These are phyloP conservation scores for Flueggea neowawraea DNA, from an alignment of 441 rosid genomes.

Conservation along the genomic window DNA sequence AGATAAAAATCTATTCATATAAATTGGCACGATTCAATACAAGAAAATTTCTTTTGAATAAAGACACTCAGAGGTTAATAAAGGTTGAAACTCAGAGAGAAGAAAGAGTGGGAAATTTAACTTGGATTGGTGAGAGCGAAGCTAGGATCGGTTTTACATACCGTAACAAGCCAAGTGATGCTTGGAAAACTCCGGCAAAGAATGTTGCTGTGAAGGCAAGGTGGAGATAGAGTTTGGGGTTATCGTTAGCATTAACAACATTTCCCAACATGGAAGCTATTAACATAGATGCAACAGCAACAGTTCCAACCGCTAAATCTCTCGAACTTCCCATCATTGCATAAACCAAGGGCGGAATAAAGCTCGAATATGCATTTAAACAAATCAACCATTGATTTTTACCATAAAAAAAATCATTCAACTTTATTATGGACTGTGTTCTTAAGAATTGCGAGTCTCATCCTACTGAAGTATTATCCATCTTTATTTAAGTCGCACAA, in stretches of 20 bases:
- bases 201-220: slow-evolving; percentile 95
- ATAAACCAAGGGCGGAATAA: slow-evolving; percentile 81
- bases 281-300: slow-evolving; percentile 82
- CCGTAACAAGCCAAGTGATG: slow-evolving; percentile 87
- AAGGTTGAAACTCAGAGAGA: too few species aligned
- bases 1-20: too few species aligned
- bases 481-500: too few species aligned
- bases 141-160: slow-evolving; percentile 7
- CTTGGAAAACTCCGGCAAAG: slow-evolving; percentile 82
- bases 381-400: background rate
- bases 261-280: slow-evolving; percentile 71
- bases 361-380: slow-evolving; percentile 74
- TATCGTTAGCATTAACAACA: slow-evolving; percentile 58
- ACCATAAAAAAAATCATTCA: too few species aligned
- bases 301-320: slow-evolving; percentile 93
- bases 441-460: too few species aligned
- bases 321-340: slow-evolving; percentile 95
- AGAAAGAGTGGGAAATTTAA: too few species aligned
- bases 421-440: too few species aligned
- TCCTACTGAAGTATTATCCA: too few species aligned
- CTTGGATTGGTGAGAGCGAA: too few species aligned
- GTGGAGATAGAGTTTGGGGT: slow-evolving; percentile 78
- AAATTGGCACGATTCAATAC: too few species aligned
- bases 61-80: too few species aligned
- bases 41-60: too few species aligned